Conservation (phyloP, 2,329 filamentous ascomycete species). For the Diaporthe caulivora region DNA sequence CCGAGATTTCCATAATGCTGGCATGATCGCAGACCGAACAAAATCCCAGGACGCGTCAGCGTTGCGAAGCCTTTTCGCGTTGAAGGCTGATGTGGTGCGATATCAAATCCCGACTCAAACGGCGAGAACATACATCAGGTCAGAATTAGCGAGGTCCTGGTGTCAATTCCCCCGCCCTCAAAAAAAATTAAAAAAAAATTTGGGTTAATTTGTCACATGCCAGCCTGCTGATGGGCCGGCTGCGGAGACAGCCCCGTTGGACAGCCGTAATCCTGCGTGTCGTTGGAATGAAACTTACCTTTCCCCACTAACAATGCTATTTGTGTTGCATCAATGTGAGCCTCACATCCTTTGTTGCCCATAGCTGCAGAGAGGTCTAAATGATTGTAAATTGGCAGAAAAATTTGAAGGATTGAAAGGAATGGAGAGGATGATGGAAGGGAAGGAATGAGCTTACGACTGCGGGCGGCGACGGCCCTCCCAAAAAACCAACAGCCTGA, state of each 20-base stretch:
- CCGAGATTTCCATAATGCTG: neutral
- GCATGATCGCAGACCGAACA: neutral
- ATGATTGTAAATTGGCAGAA: neutral
- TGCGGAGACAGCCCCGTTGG: neutral
- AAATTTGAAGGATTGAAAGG: conserved; percentile 7
- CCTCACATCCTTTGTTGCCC: neutral
- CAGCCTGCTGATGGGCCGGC: neutral
- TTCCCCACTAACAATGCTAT: neutral
- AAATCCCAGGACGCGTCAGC: conserved; percentile 4
- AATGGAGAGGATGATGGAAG: neutral
- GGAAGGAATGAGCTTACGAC: neutral
- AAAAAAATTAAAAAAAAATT: no score
- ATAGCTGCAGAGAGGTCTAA: neutral
- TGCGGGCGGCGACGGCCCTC: neutral
- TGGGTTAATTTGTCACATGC: conserved; percentile 14
- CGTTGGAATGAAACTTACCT: neutral
- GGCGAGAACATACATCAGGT: conserved; percentile 1
- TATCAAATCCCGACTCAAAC: conserved; percentile 4
- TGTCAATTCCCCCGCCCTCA: no score
- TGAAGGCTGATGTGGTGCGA: neutral
- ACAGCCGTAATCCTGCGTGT: conserved; percentile 1
- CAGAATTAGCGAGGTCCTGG: neutral
- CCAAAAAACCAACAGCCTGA: neutral
- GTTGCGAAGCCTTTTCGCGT: conserved; percentile 1
- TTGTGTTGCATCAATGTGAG: neutral